Conservation (phyloP, 2,329 filamentous ascomycete genomes). For the Phaeophleospora eucalypticola region DNA sequence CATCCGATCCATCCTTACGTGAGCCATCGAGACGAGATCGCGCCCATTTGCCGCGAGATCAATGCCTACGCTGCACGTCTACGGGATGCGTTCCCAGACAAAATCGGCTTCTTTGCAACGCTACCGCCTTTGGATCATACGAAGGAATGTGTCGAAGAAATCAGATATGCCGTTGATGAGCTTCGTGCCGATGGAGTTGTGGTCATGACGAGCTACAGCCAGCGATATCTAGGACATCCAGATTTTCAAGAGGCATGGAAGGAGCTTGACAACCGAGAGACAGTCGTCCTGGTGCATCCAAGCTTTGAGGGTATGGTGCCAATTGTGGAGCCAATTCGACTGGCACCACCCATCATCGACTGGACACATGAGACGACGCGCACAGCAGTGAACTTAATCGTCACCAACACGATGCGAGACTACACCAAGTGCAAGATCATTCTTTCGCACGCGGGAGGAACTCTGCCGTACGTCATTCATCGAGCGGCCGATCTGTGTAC, state of each 20-base stretch:
- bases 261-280: neutral
- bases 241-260: neutral
- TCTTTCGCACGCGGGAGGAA: conserved; percentile 3
- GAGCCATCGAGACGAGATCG: neutral
- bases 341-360: neutral
- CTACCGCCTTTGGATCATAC: neutral
- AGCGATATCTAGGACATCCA: neutral
- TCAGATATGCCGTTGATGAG: neutral
- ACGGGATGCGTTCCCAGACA: neutral
- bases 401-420: neutral
- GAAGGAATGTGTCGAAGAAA: neutral
- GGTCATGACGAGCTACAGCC: neutral
- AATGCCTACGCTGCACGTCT: neutral
- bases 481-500: neutral
- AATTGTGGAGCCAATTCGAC: neutral
- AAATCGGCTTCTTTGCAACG: conserved; percentile 1
- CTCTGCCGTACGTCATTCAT: neutral
- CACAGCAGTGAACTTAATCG: conserved; percentile 2
- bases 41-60: neutral
- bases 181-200: neutral
- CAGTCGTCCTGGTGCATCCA: conserved; percentile 2
- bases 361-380: neutral
- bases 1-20: neutral
- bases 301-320: neutral
- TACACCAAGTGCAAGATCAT: conserved; percentile 1